Percentiles rank a stretch among this genome's conserved stretches.
These are phyloP conservation scores for Stenogyne calaminthoides DNA, from an alignment of 305 asterid species.

Conservation along the genomic window DNA sequence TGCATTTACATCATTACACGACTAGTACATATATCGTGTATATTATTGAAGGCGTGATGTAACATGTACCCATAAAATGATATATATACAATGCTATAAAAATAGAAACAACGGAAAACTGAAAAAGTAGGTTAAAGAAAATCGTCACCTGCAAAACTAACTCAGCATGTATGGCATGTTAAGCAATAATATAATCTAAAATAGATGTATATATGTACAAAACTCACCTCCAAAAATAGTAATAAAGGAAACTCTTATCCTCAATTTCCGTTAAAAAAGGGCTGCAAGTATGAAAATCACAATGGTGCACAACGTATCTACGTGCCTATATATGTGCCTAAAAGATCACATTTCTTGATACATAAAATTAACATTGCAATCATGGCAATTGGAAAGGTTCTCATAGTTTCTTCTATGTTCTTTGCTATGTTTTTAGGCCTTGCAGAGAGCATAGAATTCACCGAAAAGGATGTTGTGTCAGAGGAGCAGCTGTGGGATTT, in stretches of 20 bases:
- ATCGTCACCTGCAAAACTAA: neutral
- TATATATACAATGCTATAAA: neutral
- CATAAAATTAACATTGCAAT: slow-evolving; percentile 13
- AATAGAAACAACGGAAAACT: neutral
- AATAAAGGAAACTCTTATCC: slow-evolving; percentile 27
- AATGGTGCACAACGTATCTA: neutral
- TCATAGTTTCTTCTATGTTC: slow-evolving; percentile 39
- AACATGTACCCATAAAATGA: neutral
- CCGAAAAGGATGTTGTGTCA: slow-evolving; percentile 65
- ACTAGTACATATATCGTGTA: neutral
- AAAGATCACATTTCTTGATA: neutral
- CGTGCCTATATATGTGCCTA: neutral
- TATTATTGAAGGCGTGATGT: neutral
- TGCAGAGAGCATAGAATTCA: slow-evolving; percentile 59
- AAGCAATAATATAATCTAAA: neutral
- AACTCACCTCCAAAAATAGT: slow-evolving; percentile 40
- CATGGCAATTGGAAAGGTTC: slow-evolving; percentile 37
- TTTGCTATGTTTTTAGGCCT: slow-evolving; percentile 43
- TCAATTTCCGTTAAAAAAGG: slow-evolving; percentile 21
- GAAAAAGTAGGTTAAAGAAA: neutral
- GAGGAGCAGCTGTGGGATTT: slow-evolving; percentile 72
- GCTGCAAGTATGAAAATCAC: neutral
- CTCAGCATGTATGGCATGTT: slow-evolving; percentile 32
- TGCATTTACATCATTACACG: too few species aligned
- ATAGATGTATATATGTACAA: slow-evolving; percentile 1